Base-by-base conservation (phyloP, 83 land plant species). In the Thuja plicata region DNA sequence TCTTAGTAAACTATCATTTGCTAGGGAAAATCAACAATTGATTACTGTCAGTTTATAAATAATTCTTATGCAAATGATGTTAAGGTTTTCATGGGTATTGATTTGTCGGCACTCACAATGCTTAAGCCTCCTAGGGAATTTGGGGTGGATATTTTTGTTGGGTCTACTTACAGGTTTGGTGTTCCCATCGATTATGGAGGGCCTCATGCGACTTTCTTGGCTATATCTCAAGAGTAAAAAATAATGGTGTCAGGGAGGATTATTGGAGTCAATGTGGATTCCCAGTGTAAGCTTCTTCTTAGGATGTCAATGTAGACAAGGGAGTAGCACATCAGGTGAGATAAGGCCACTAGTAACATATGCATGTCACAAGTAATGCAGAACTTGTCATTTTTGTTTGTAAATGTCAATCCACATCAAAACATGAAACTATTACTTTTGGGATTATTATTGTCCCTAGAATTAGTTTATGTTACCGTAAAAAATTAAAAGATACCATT, bases 171-270 rank as follows among this genome's bases (percentile, higher is more conserved):
- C 92, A 92, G 99, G 89, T 98, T 98, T 88, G 99, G 99, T 24
- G 99, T 98, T 30, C 99, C 99, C 24, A 97, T 98, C 98, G 99
- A 98, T 3, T 98, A 95, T 88, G 98, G 99, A 8, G 99, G 99
- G 2, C 99, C 99, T 16, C 99, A 98, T 92, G 99, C 99, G 3
- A 99, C 98, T 46, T 98, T 98, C 87, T 88, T 97, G 81, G 99
- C 99, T 13, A 98, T 99, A 0, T 97, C 98, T 8, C 99, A 98
- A 87, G 99, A 98, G 90, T 97, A 97, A 91, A 98, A 97, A 94
- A 89, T 99, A 90, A 89, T 96, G 92, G 97, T 98, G 99, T 99
- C 99, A 0, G 99, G 97, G 45, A 92, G 98, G 41, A 97, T 98
- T 84, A 97, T 98, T 86, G 99, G 99, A 9, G 91, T 98, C 37